These are phyloP conservation scores for Elaeis guineensis DNA, from an alignment of 176 grass and related monocot genomes.

Conservation along the genomic window DNA sequence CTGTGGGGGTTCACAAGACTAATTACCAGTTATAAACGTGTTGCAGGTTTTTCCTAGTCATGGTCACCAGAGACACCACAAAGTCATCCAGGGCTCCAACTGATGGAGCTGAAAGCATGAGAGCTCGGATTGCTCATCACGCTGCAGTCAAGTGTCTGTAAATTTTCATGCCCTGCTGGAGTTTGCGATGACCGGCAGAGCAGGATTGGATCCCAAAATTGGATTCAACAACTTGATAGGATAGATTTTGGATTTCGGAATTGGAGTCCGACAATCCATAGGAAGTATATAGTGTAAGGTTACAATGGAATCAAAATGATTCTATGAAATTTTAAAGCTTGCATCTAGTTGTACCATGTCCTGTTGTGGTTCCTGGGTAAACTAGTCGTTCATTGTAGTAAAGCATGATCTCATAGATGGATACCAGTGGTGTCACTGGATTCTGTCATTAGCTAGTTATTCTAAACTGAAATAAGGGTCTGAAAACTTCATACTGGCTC, in stretches of 20 bases:
- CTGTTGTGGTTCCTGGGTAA: no score
- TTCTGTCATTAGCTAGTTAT: no score
- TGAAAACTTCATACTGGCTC: no score
- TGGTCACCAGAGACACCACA: conserved; percentile 60
- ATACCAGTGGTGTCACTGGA: no score
- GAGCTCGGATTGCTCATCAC: not conserved
- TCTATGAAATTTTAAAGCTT: not conserved
- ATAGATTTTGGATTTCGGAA: not conserved
- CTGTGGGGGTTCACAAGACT: no score
- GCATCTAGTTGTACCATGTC: not conserved
- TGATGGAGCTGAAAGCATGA: conserved; percentile 43
- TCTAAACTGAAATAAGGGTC: no score
- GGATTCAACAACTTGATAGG: not conserved
- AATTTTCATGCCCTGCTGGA: not conserved
- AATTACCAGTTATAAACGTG: not conserved
- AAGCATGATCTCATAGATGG: no score
- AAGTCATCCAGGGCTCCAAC: conserved; percentile 36
- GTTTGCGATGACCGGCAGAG: not conserved
- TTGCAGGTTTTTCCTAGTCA: conserved; percentile 59
- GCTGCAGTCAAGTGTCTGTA: not conserved
- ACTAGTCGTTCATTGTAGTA: no score
- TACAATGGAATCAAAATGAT: not conserved
- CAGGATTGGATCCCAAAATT: conserved; percentile 1
- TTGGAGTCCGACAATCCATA: conserved; percentile 5
- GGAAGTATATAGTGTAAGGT: not conserved